These are phyloP conservation scores for Polytrichum commune DNA, from an alignment of 225 moss, liverwort and hornwort species.

Conservation along the genomic window DNA sequence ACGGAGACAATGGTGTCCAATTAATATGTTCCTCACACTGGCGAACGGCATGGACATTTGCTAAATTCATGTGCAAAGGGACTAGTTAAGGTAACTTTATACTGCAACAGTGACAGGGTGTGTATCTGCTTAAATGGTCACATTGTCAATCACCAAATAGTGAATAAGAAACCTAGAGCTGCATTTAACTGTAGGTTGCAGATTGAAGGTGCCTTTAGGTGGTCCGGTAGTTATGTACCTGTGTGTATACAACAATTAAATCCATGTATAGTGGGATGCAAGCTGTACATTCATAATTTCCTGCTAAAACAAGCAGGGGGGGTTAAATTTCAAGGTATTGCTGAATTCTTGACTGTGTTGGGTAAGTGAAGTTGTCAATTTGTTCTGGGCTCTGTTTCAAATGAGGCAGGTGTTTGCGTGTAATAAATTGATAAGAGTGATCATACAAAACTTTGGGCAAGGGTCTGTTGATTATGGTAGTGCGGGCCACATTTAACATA, in stretches of 20 bases:
- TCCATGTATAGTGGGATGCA: not conserved
- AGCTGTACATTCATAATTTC: too few relatives aligned
- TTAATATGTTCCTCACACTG: slow-evolving; percentile 4
- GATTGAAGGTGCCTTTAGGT: not conserved
- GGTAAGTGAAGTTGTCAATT: too few relatives aligned
- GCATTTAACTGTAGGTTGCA: not conserved
- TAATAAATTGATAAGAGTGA: too few relatives aligned
- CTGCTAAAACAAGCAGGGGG: too few relatives aligned
- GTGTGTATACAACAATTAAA: not conserved
- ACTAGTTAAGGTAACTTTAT: not conserved
- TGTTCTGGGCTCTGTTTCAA: too few relatives aligned
- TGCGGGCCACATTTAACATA: too few relatives aligned
- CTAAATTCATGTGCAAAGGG: not conserved
- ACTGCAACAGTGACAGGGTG: not conserved
- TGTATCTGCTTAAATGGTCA: not conserved
- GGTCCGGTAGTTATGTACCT: not conserved
- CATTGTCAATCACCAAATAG: not conserved
- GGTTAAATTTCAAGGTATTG: too few relatives aligned
- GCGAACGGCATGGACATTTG: slow-evolving; percentile 7
- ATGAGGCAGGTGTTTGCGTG: too few relatives aligned
- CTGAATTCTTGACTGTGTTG: too few relatives aligned
- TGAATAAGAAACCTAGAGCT: not conserved
- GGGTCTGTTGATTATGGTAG: too few relatives aligned
- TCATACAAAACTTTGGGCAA: too few relatives aligned
- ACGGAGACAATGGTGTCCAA: slow-evolving; percentile 96